Evolutionary conservation across 2,329 filamentous ascomycete genomes (phyloP), one percentile per base, ranked within the genome.

Genomic region (Hymenoscyphus repandus): DNA sequence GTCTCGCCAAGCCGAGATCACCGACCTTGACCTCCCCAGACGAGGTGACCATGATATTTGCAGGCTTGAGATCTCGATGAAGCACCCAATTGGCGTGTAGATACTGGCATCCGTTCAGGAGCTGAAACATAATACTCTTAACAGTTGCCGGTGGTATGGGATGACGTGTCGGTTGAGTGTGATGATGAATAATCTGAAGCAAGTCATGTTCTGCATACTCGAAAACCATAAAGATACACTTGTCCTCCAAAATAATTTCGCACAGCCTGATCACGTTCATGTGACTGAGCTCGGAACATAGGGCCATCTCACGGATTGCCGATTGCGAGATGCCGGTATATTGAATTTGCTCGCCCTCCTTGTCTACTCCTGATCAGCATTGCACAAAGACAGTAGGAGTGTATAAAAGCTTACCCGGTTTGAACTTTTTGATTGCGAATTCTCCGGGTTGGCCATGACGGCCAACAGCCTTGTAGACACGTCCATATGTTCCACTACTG

Each of bases 141-240:
- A 99, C 86, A 52, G 90, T 95, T 20, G 83, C 76, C 0, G 92
- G 86, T 1, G 92, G 90, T 52, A 99, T 96, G 5, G 89, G 86
- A 55, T 93, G 88, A 22, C 91, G 80, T 27, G 90, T 85, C 51
- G 91, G 86, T 67, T 96, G 86, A 1, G 69, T 95, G 70, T 99
- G 93, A 67, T 97, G 91, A 67, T 99, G 93, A 60, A 99, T 96
- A 67, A 99, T 97, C 69, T 99, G 93, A 4, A 99, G 76, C 34
- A 99, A 74, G 69, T 99, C 93, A 69, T 99, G 93, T 70, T 99
- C 93, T 59, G 93, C 93, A 68, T 96, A 99, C 69, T 97, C 93
- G 62, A 99, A 97, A 1, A 99, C 91, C 87, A 99, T 99, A 71
- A 91, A 99, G 68, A 99, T 97, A 72, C 91, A 96, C 73, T 97